These are phyloP conservation scores for Salix koriyanagi DNA, from an alignment of 345 rosid species.

Conservation along the genomic window DNA sequence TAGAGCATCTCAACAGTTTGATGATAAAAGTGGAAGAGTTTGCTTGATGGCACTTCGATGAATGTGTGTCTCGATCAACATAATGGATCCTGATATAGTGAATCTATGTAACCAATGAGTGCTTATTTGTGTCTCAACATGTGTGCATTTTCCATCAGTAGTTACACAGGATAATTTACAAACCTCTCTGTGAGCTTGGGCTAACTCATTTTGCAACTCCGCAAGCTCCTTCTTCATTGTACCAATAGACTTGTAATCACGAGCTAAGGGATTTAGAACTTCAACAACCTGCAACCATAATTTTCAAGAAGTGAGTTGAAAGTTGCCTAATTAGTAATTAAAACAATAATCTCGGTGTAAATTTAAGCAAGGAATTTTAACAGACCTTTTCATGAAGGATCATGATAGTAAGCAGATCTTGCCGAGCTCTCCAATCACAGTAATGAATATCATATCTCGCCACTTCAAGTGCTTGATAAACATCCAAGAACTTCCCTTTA, in stretches of 20 bases:
- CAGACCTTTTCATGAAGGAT: slow-evolving; percentile 88
- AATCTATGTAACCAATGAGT: not conserved
- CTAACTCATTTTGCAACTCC: slow-evolving; percentile 74
- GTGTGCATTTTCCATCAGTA: not conserved
- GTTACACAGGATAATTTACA: slow-evolving; percentile 1
- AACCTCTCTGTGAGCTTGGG: slow-evolving; percentile 87
- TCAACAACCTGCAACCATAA: slow-evolving; percentile 68
- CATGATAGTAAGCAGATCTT: slow-evolving; percentile 91
- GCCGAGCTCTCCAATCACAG: slow-evolving; percentile 95
- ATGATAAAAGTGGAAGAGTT: not conserved
- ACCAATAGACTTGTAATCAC: slow-evolving; percentile 91
- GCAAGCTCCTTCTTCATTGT: slow-evolving; percentile 90
- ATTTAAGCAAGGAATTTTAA: not conserved
- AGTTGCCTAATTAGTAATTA: not conserved
- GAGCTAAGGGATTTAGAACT: slow-evolving; percentile 92
- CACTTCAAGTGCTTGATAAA: slow-evolving; percentile 82
- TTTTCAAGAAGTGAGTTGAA: slow-evolving; percentile 13
- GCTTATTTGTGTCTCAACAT: not conserved
- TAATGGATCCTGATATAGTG: not conserved
- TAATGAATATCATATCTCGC: slow-evolving; percentile 91
- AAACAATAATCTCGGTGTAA: not conserved
- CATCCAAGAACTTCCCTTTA: slow-evolving; percentile 87
- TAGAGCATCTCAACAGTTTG: not conserved
- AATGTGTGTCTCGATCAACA: not conserved
- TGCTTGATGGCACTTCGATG: not conserved